Percentiles rank a stretch among this genome's conserved stretches.
phyloP scores from a whole-genome alignment of 352 stramenopile genomes.

The Globisporangium iwayamae region DNA sequence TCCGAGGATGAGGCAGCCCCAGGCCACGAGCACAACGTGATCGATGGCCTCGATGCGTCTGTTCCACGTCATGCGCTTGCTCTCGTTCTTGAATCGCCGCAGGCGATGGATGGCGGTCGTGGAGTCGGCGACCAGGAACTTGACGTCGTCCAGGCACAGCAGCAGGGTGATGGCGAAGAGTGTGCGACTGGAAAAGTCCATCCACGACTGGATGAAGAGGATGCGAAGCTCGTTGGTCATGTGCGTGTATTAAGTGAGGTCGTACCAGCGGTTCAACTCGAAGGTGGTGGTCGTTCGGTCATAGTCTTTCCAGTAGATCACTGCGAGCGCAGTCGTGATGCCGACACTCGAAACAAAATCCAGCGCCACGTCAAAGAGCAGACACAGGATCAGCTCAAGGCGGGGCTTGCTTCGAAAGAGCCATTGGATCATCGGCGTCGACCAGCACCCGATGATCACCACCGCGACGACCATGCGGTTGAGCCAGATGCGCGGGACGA shows the following conservation, averaged over 20 bases:
- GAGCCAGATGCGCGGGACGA: constrained; percentile 18
- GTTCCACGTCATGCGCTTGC: constrained; percentile 3
- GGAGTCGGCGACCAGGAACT: constrained; percentile 17
- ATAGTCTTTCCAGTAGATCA: constrained; percentile 24
- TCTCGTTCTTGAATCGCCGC: not conserved
- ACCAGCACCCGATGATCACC: constrained; percentile 37
- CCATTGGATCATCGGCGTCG: constrained; percentile 25
- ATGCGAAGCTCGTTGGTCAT: constrained; percentile 46
- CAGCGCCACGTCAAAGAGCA: constrained; percentile 27
- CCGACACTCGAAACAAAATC: constrained; percentile 40
- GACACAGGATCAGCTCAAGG: constrained; percentile 26
- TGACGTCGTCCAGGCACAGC: constrained; percentile 23
- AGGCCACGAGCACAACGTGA: constrained; percentile 23
- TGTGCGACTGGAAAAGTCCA: constrained; percentile 21
- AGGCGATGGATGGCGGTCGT: not conserved
- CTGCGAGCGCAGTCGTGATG: constrained; percentile 20
- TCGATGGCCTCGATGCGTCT: constrained; percentile 7
- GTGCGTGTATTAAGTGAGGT: constrained; percentile 36
- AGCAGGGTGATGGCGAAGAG: constrained; percentile 20
- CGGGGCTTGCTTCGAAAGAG: constrained; percentile 13
- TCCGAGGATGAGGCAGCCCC: constrained; percentile 27
- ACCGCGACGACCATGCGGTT: constrained; percentile 23
- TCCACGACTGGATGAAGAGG: constrained; percentile 19
- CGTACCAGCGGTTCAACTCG: constrained; percentile 28
- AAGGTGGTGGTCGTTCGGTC: constrained; percentile 13